A percentile compares a stretch with the other conserved stretches of the same genome.
These are phyloP conservation scores for Russula compacta DNA, from an alignment of 768 basidiomycete genomes.

Conservation along the genomic window DNA sequence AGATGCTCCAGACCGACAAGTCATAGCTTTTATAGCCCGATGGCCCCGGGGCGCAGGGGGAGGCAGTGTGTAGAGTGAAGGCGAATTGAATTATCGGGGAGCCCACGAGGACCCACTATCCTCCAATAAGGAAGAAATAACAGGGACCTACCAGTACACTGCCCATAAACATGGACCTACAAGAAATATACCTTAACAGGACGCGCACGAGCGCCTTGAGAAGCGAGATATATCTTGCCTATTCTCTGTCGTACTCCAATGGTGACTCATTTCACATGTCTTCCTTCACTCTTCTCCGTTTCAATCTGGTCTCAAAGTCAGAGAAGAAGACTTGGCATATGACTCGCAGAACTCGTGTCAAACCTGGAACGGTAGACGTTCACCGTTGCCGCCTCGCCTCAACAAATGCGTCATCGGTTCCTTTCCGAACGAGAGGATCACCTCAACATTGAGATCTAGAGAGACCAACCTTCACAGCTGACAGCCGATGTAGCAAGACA, in stretches of 20 bases:
- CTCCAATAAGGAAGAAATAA: background rate
- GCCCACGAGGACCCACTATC: background rate
- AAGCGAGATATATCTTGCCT: background rate
- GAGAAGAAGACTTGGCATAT: constrained; percentile 4
- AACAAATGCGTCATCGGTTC: constrained; percentile 6
- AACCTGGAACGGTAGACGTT: background rate
- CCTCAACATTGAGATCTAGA: background rate
- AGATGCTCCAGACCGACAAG: background rate
- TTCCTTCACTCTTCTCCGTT: background rate
- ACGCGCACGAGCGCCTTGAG: too few species aligned
- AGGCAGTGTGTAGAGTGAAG: background rate
- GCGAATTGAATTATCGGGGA: background rate
- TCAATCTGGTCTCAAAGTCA: background rate
- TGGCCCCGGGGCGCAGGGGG: background rate
- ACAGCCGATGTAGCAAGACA: too few species aligned
- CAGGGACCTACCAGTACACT: background rate
- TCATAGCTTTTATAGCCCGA: constrained; percentile 3
- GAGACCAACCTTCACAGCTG: background rate
- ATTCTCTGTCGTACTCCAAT: background rate
- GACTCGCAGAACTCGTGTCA: constrained; percentile 7
- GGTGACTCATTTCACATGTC: background rate
- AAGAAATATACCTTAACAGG: background rate
- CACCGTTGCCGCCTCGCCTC: background rate
- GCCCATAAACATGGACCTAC: constrained; percentile 9
- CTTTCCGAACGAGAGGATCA: constrained; percentile 3